A percentile compares a stretch with the other conserved stretches of the same genome.
Evolutionary conservation across 371 early-diverging fungal genomes (phyloP).

Genomic region (Lichtheimia ramosa): DNA sequence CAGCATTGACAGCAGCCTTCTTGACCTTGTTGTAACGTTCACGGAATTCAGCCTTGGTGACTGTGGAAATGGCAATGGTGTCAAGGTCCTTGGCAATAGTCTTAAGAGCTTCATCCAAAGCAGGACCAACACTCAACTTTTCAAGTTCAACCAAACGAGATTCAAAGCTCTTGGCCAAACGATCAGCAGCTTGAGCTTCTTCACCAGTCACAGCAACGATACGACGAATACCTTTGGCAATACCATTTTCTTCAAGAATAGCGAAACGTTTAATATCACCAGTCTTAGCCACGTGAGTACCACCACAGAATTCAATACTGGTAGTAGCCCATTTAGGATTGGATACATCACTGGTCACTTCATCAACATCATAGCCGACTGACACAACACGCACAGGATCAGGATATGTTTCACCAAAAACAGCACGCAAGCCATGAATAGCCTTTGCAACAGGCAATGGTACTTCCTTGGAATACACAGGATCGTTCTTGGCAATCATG

Average conservation of each 20-base stretch:
- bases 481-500: conserved; percentile 74
- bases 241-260: conserved; percentile 92
- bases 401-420: conserved; percentile 96
- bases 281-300: conserved; percentile 96
- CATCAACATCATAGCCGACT: conserved; percentile 87
- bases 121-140: conserved; percentile 49
- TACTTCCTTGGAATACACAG: conserved; percentile 87
- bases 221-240: conserved; percentile 97
- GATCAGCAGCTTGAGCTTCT: conserved; percentile 77
- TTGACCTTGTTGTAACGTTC: conserved; percentile 69
- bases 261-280: conserved; percentile 89
- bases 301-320: conserved; percentile 99
- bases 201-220: conserved; percentile 97
- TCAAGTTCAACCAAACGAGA: conserved; percentile 60
- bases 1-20: conserved; percentile 84
- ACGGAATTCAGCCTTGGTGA: conserved; percentile 77
- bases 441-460: conserved; percentile 78
- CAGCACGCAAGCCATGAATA: conserved; percentile 91
- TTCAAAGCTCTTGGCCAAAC: conserved; percentile 66
- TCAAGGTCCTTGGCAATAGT: conserved; percentile 80
- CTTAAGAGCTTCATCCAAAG: conserved; percentile 83
- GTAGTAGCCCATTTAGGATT: conserved; percentile 80
- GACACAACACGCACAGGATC: conserved; percentile 96
- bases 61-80: conserved; percentile 76
- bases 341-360: conserved; percentile 79